Evolutionary conservation across 2,329 filamentous ascomycete species (phyloP), one percentile per base, ranked within the genome.

Genomic region (Leptosphaerulina australis): DNA sequence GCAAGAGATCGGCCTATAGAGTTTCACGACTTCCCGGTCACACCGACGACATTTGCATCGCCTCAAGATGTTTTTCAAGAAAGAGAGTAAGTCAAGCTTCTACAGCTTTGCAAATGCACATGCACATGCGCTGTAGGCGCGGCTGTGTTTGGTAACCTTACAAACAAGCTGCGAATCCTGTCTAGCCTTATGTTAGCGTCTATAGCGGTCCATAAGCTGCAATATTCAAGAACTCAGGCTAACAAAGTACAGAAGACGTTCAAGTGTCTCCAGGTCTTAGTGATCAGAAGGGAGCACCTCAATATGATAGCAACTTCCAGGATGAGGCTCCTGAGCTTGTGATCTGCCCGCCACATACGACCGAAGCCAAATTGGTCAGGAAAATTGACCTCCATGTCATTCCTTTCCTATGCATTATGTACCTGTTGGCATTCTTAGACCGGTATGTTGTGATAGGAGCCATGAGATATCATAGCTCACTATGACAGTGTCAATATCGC

Each of bases 331-430:
- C 68, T 12, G 71, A 74, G 8, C 60, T 66, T 15, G 69, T 75
- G 14, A 56, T 61, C 10, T 81, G 78, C 56, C 78, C 78, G 7
- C 63, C 77, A 18, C 76, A 79, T 51, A 81, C 78, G 4, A 81
- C 78, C 1, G 78, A 81, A 60, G 59, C 72, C 36, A 74, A 74
- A 55, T 64, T 81, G 28, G 66, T 76, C n/a, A 62, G 65, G 22
- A 72, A 69, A 48, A 79, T 80, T 45, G 79, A 81, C 46, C 61
- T 76, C 4, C 76, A 74, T 44, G 76, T 81, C 20, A 70, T 81
- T 17, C 79, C 79, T 0, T 79, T 75, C 30, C 68, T 81, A 20
- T 79, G 77, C 50, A 73, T 81, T 52, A 70, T 81, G 56, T 81
- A 81, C 53, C 65, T 80, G n/a, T 62, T 79, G 11, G 76, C 76